phyloP scores from a whole-genome alignment of 768 basidiomycete genomes.

The Termitomyces sp. region DNA sequence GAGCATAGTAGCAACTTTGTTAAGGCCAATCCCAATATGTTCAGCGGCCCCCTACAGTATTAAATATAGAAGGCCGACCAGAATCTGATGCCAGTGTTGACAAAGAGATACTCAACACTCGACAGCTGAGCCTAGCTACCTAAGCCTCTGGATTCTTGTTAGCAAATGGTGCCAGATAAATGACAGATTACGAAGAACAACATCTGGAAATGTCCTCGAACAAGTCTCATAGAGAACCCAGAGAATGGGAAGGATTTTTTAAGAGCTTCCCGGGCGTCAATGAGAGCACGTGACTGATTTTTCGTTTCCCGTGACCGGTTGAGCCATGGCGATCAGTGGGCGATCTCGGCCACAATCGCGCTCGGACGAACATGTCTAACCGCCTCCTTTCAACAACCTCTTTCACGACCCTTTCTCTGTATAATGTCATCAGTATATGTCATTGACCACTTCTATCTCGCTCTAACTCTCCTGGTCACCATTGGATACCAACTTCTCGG shows the following conservation, averaged over 20 bases:
- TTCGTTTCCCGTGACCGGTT: not conserved
- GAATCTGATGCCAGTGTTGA: not conserved
- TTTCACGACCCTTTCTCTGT: not conserved
- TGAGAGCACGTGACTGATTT: not conserved
- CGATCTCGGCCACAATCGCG: too few relatives aligned
- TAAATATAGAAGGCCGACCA: not conserved
- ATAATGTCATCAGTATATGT: not conserved
- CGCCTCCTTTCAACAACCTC: not conserved
- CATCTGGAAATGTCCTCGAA: too few relatives aligned
- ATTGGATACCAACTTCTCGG: conserved; percentile 59
- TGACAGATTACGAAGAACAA: not conserved
- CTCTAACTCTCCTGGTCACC: conserved; percentile 50
- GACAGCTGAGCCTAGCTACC: not conserved
- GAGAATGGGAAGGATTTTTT: too few relatives aligned
- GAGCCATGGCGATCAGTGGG: too few relatives aligned
- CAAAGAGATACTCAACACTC: not conserved
- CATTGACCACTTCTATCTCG: conserved; percentile 5
- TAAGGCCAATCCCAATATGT: not conserved
- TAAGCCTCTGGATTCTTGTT: not conserved
- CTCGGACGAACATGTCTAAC: not conserved
- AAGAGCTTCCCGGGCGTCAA: too few relatives aligned
- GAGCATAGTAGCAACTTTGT: not conserved
- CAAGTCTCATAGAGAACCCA: too few relatives aligned
- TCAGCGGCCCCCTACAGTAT: not conserved
- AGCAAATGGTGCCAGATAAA: not conserved